A percentile compares a stretch with the other conserved stretches of the same genome.
Conservation (phyloP, 169 alveolate genomes). For the Plasmodium sp. region DNA sequence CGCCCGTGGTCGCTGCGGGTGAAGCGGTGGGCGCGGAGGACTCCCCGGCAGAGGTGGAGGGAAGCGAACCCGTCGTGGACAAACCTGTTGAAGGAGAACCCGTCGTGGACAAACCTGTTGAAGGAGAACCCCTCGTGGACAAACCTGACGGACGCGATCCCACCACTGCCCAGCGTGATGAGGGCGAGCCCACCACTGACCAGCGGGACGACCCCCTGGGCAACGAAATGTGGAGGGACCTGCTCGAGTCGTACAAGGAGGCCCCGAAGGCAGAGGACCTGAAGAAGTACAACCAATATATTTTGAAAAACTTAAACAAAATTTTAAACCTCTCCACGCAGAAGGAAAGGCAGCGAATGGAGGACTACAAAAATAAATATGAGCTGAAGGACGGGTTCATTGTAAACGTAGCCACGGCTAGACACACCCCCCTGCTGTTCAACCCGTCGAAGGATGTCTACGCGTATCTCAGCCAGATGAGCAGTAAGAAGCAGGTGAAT, state of each 20-base stretch:
- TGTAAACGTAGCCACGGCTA: not conserved
- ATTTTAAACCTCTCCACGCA: conserved; percentile 8
- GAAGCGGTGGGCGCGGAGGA: not conserved
- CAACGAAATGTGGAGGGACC: conserved; percentile 5
- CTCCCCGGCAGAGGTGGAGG: not conserved
- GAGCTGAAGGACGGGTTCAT: conserved; percentile 57
- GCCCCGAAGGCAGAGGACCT: not conserved
- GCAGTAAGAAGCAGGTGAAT: conserved; percentile 31
- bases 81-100: too few species aligned
- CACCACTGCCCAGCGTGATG: not conserved
- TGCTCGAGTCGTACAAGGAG: conserved; percentile 7
- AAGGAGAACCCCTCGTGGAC: too few species aligned
- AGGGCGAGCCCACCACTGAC: not conserved
- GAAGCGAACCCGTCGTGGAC: too few species aligned
- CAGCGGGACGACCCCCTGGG: not conserved
- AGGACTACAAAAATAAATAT: conserved; percentile 35
- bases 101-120: too few species aligned
- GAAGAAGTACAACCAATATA: conserved; percentile 34
- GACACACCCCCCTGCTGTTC: conserved; percentile 23
- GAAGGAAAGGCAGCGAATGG: not conserved
- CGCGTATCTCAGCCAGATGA: conserved; percentile 18
- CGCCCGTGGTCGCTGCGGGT: not conserved
- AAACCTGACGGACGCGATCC: not conserved
- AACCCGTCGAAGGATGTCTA: conserved; percentile 44
- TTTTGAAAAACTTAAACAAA: conserved; percentile 29